Evolutionary conservation across 331 rosid genomes (phyloP).

Genomic region (Cydonia oblonga): DNA sequence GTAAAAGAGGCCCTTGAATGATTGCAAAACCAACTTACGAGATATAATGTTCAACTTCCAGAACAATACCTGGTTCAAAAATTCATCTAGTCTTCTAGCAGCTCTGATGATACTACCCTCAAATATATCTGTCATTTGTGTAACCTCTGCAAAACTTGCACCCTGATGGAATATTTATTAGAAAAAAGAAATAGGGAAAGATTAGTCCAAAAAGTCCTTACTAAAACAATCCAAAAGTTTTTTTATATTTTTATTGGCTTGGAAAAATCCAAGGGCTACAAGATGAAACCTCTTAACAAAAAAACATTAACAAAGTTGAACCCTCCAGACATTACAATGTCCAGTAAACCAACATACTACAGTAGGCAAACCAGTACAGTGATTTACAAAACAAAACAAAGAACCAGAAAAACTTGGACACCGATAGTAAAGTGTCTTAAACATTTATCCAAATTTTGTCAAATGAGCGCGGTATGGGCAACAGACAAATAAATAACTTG

Average conservation of each 20-base stretch:
- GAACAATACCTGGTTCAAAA: slow-evolving; percentile 69
- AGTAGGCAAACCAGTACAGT: neutral
- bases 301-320: neutral
- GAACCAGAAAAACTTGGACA: neutral
- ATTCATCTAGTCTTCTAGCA: slow-evolving; percentile 96
- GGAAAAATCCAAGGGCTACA: neutral
- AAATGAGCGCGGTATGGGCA: neutral
- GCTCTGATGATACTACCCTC: slow-evolving; percentile 95
- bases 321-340: neutral
- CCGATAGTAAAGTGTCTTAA: neutral
- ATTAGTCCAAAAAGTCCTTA: neutral
- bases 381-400: neutral
- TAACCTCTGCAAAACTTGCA: slow-evolving; percentile 70
- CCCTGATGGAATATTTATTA: slow-evolving; percentile 38
- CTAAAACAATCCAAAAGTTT: neutral
- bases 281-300: neutral
- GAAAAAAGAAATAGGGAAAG: slow-evolving; percentile 9
- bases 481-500: neutral
- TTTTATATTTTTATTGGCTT: neutral
- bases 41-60: neutral
- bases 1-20: neutral
- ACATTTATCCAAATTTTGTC: neutral
- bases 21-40: neutral
- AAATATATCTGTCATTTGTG: slow-evolving; percentile 94
- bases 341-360: neutral